phyloP scores from a whole-genome alignment of 225 moss, liverwort and hornwort species.

The Physcomitrium patens region DNA sequence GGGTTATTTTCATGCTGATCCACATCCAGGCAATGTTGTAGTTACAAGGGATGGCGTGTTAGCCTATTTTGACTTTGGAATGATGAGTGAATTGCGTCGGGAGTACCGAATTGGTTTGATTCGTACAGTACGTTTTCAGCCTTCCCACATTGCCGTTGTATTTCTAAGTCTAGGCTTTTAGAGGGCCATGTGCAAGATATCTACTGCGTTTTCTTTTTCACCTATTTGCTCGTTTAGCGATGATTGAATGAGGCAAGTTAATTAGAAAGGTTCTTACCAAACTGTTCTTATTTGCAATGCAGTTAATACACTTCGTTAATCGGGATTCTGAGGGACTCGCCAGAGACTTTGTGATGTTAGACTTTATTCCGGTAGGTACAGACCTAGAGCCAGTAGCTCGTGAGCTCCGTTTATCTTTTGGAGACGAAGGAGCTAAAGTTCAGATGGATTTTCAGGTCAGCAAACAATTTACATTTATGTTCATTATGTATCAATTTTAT shows the following conservation, averaged over 20 bases:
- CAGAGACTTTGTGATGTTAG: slow-evolving; percentile 80
- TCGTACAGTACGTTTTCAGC: slow-evolving; percentile 60
- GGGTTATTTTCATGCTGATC: slow-evolving; percentile 95
- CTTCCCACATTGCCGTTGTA: not conserved
- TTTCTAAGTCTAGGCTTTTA: not conserved
- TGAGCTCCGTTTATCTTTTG: slow-evolving; percentile 73
- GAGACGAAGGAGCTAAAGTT: slow-evolving; percentile 64
- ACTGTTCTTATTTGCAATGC: slow-evolving; percentile 28
- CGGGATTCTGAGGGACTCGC: slow-evolving; percentile 84
- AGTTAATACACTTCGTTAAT: slow-evolving; percentile 94
- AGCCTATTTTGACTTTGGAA: slow-evolving; percentile 92
- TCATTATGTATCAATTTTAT: not conserved
- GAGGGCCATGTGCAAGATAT: not conserved
- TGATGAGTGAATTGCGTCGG: slow-evolving; percentile 91
- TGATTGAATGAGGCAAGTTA: not conserved
- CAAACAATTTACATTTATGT: not conserved
- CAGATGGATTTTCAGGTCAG: slow-evolving; percentile 80
- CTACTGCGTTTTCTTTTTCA: not conserved
- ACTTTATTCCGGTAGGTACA: slow-evolving; percentile 72
- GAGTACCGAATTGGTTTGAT: slow-evolving; percentile 88
- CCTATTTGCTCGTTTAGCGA: too few relatives aligned
- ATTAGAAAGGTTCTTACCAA: slow-evolving; percentile 1
- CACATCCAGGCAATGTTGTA: slow-evolving; percentile 93
- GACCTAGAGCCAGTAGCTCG: slow-evolving; percentile 66
- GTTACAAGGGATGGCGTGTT: slow-evolving; percentile 79